Percentiles rank a stretch among this genome's conserved stretches.
Evolutionary conservation across 345 rosid species (phyloP).

Genomic region (Pelargonium nanum): DNA sequence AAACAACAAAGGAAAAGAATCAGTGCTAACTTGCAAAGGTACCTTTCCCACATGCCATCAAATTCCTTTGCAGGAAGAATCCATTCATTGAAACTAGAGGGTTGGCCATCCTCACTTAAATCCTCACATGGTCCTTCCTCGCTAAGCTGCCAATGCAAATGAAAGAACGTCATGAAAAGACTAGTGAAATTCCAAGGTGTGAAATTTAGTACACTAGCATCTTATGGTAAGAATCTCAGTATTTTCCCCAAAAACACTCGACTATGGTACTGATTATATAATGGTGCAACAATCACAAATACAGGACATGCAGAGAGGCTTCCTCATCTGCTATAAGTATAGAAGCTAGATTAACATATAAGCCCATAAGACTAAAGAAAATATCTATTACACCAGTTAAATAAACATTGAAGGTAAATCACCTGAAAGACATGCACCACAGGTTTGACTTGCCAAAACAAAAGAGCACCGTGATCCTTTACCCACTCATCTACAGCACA

Average conservation of each 20-base stretch:
- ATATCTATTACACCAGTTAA: background rate
- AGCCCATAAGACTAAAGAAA: too few relatives aligned
- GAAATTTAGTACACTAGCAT: background rate
- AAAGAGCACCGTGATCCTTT: slow-evolving; percentile 60
- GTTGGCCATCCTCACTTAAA: slow-evolving; percentile 60
- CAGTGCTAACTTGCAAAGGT: slow-evolving; percentile 10
- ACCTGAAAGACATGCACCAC: slow-evolving; percentile 94
- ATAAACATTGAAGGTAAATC: slow-evolving; percentile 3
- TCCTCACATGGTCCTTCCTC: slow-evolving; percentile 99
- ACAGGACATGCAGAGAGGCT: background rate
- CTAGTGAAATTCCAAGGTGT: background rate
- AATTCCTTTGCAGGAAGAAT: slow-evolving; percentile 92
- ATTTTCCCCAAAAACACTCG: background rate
- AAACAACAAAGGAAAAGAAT: background rate
- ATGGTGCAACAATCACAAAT: background rate
- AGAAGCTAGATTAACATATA: too few relatives aligned
- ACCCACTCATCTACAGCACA: slow-evolving; percentile 62
- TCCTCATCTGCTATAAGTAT: background rate
- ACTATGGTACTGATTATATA: background rate
- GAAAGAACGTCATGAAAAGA: background rate
- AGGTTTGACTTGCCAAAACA: slow-evolving; percentile 98
- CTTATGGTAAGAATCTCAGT: background rate
- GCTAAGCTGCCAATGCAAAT: slow-evolving; percentile 45
- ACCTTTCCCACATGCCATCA: slow-evolving; percentile 99
- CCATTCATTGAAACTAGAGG: slow-evolving; percentile 93